Base-by-base conservation (phyloP, 257 asterid genomes). In the Salvia rosmarinus region DNA sequence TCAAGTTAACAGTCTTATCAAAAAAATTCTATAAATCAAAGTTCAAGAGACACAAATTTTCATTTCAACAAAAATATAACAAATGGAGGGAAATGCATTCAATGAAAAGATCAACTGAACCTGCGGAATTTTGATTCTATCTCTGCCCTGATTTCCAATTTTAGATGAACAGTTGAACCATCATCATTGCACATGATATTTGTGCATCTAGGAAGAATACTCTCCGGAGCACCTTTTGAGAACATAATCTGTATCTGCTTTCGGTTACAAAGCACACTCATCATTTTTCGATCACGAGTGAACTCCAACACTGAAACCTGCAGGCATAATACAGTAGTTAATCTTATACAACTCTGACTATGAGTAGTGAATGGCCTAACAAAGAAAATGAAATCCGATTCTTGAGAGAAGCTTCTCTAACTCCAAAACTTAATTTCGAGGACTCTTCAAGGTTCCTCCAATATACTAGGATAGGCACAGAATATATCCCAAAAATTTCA, bases 161-260 rank as follows among this genome's bases (percentile, higher is more conserved):
- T 86, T 61, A 95, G 80, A 58, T 84, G 95, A 77, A 84, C 74
- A 10, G 93, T 88, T 54, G 95, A 86, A 72, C 99, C 99, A 69
- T 89, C 96, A 79, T 83, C 87, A 78, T 95, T 95, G 83, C 99
- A 89, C 78, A 95, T 82, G 69, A 95, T 87, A 74, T 73, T 85
- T 77, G 96, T 83, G 85, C 99, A 95, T 80, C 92, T 87, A 73
- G 95, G 75, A 77, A 95, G 90, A 82, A 95, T 85, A 79, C 95
- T 91, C 87, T 95, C 99, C 2, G 99, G 99, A 67, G 99, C 98
- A 81, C 99, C 99, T 85, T 95, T 95, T 56, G 99, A 88, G 83
- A 95, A 91, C 98, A 91, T 88, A 66, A 91, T 87, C 76, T 88
- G 95, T 75, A 85, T 84, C 84, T 91, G 96, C 87, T 91, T 95